Conservation (phyloP, 164 flowering plant genomes). For the Litsea cubeba region DNA sequence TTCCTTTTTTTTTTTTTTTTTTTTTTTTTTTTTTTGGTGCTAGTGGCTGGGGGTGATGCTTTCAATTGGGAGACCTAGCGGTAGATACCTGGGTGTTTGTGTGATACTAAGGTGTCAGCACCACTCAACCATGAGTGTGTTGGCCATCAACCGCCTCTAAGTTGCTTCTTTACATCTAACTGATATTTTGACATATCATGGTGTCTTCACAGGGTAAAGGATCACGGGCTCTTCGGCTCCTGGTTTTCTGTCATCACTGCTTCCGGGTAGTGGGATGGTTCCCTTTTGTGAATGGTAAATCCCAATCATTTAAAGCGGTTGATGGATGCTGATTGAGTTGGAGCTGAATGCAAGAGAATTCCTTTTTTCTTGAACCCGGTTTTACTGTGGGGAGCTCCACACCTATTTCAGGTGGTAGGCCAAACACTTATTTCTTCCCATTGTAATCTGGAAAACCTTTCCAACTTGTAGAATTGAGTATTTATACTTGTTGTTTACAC, state of each 20-base stretch:
- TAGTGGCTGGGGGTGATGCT: background rate
- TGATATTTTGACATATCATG: background rate
- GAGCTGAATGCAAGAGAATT: background rate
- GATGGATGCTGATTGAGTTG: background rate
- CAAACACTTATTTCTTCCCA: background rate
- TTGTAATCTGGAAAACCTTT: background rate
- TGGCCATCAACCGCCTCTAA: background rate
- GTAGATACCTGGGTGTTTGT: too few relatives aligned
- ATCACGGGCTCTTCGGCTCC: constrained; percentile 28
- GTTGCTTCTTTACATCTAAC: background rate
- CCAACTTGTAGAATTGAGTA: background rate
- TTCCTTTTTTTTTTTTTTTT: too few relatives aligned
- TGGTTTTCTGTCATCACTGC: constrained; percentile 31
- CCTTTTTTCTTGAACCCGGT: background rate
- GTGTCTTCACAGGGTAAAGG: constrained; percentile 34
- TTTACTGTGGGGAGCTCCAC: background rate
- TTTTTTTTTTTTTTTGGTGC: too few relatives aligned
- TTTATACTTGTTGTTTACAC: background rate
- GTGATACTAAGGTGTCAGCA: too few relatives aligned
- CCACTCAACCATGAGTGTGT: too few relatives aligned
- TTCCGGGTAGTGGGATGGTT: constrained; percentile 9
- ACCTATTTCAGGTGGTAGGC: background rate
- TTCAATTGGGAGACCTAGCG: background rate
- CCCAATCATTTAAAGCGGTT: background rate
- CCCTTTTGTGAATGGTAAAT: background rate